Conservation (phyloP, 352 stramenopile species). For the Phytophthora tubulina region DNA sequence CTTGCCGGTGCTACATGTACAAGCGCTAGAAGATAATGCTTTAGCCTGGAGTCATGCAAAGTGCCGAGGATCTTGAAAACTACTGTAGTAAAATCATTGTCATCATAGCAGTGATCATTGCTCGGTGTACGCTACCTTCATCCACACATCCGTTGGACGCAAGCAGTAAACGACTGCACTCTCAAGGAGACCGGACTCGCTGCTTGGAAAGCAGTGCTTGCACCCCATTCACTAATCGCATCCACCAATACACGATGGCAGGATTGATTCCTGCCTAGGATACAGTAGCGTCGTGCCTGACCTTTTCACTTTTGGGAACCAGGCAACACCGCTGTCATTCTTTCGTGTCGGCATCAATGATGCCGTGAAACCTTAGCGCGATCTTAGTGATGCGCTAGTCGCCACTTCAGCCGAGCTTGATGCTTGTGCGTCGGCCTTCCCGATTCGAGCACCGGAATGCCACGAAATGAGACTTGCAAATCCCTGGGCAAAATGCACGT, state of each 20-base stretch:
- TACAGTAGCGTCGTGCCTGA: background rate
- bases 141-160: background rate
- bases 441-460: constrained; percentile 25
- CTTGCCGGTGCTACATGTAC: too few relatives aligned
- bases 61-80: too few relatives aligned
- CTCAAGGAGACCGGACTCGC: too few relatives aligned
- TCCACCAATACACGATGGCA: constrained; percentile 17
- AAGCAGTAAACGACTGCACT: background rate
- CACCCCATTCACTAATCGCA: background rate
- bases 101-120: too few relatives aligned
- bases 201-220: too few relatives aligned
- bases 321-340: too few relatives aligned
- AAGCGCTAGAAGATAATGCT: too few relatives aligned
- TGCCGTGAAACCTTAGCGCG: background rate
- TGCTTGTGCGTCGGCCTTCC: constrained; percentile 1
- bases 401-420: constrained; percentile 5
- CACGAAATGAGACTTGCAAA: constrained; percentile 10
- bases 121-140: background rate
- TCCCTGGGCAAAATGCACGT: constrained; percentile 2
- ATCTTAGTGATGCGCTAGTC: constrained; percentile 2
- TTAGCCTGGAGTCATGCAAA: too few relatives aligned
- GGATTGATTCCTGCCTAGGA: background rate
- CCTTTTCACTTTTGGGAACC: background rate
- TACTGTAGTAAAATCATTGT: too few relatives aligned
- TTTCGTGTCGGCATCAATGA: background rate